phyloP scores from a whole-genome alignment of 164 flowering plant genomes.

The Stephania japonica region DNA sequence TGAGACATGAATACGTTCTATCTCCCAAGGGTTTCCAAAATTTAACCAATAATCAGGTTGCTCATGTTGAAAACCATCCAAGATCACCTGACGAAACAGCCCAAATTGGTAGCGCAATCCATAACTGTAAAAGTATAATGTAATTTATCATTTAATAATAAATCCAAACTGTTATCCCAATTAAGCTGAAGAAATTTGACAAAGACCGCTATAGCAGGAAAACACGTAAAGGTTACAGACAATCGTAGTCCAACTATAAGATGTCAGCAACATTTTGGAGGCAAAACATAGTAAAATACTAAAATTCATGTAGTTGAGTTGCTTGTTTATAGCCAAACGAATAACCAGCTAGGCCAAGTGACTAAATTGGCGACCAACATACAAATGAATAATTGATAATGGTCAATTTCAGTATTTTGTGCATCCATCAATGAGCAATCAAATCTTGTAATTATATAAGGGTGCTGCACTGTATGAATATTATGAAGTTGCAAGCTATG shows the following conservation, averaged over 20 bases:
- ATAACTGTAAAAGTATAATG: slow-evolving; percentile 34
- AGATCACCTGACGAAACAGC: slow-evolving; percentile 46
- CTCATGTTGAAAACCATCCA: slow-evolving; percentile 56
- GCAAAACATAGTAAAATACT: neutral
- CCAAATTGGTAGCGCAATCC: slow-evolving; percentile 60
- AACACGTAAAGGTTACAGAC: neutral
- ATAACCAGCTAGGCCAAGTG: too few species aligned
- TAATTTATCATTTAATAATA: neutral
- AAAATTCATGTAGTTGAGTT: neutral
- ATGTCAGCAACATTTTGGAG: neutral
- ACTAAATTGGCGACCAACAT: too few species aligned
- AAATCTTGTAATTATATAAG: too few species aligned
- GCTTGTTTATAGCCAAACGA: too few species aligned
- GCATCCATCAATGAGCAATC: too few species aligned
- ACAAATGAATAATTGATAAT: too few species aligned
- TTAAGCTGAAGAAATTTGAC: neutral
- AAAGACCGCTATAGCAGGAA: neutral
- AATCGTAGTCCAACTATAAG: neutral
- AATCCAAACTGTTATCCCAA: neutral
- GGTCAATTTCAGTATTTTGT: too few species aligned
- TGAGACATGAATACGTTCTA: slow-evolving; percentile 51
- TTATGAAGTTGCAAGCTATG: too few species aligned
- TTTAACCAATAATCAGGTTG: slow-evolving; percentile 61
- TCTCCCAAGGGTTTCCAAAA: slow-evolving; percentile 65
- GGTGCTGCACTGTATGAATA: too few species aligned